Evolutionary conservation across 371 early-diverging fungal genomes (phyloP).

Genomic region (Coemansia sp.): DNA sequence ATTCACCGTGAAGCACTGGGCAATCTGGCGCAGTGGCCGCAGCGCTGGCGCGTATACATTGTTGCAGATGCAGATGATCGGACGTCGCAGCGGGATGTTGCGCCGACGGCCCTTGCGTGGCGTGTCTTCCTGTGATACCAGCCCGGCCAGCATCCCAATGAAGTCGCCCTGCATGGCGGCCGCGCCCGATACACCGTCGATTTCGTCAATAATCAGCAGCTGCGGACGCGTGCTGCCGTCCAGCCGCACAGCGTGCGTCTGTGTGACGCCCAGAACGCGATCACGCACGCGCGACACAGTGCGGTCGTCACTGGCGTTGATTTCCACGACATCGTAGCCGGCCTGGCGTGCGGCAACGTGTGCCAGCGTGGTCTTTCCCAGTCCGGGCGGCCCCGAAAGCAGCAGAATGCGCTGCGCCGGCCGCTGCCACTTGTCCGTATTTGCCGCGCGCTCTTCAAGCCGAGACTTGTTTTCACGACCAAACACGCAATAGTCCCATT

Average conservation of each 20-base stretch:
- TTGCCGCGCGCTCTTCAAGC: not conserved
- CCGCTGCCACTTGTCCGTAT: slow-evolving; percentile 28
- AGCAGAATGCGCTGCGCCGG: slow-evolving; percentile 65
- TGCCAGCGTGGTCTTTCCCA: slow-evolving; percentile 98
- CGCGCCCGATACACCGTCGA: slow-evolving; percentile 76
- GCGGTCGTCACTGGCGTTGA: slow-evolving; percentile 99
- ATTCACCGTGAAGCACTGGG: slow-evolving; percentile 68
- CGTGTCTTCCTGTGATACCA: not conserved
- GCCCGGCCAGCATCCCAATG: slow-evolving; percentile 63
- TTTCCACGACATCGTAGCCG: slow-evolving; percentile 92
- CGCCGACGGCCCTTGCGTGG: slow-evolving; percentile 5
- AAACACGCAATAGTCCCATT: slow-evolving; percentile 97
- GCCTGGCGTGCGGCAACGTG: slow-evolving; percentile 90
- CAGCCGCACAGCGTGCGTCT: slow-evolving; percentile 69
- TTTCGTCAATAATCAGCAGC: slow-evolving; percentile 92
- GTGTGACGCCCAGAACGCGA: slow-evolving; percentile 73
- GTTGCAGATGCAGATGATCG: slow-evolving; percentile 98
- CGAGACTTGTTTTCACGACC: slow-evolving; percentile 37
- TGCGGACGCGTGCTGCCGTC: slow-evolving; percentile 69
- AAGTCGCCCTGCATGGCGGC: slow-evolving; percentile 66
- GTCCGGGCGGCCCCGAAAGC: slow-evolving; percentile 96
- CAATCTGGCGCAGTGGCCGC: slow-evolving; percentile 77
- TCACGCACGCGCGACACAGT: slow-evolving; percentile 72
- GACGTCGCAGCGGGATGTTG: slow-evolving; percentile 67
- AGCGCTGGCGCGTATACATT: slow-evolving; percentile 90